Base-by-base conservation (phyloP, 768 basidiomycete genomes). In the Leccinum incarnatum region DNA sequence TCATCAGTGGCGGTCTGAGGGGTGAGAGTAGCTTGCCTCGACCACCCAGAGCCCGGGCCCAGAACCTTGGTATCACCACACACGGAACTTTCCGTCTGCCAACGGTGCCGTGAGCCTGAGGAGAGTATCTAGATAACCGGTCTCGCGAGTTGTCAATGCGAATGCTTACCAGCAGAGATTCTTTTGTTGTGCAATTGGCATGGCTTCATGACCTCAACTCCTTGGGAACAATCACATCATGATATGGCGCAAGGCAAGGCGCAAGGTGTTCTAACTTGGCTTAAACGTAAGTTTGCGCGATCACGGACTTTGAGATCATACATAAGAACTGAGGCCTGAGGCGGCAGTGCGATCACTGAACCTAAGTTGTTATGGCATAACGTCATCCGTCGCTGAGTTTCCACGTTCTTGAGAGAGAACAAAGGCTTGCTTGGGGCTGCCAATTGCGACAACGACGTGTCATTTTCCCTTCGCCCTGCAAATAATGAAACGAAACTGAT, bases 381-480 rank as follows among this genome's bases (percentile, higher is more conserved):
- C 17, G 34, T n/a, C 17, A n/a, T 8, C 17, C n/a, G 19, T 45
- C 12, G 34, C 14, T 25, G n/a, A 11, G 55, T 53, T 30, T 48
- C 32, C 23, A 65, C 53, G 45, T 5, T 34, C 32, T 34, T 34
- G 32, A 3, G 36, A 45, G 42, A 45, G 19, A 45, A 45, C 42
- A 45, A 42, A 42, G n/a, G 2, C 17, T 42, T n/a, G 40, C 9
- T 34, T 40, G 8, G 36, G 15, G 4, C 17, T 40, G 37, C 17
- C 37, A 40, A 40, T 62, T 47, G 51, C 68, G 52, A 54, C 23
- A 53, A 56, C 54, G 51, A 54, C 53, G 10, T 42, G 42, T 45
- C 19, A 17, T 15, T 30, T 9, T 53, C 40, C 37, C 37, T 34
- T 52, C 17, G 4, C 30, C 51, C 51, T 51, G 36, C 50, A 14